Percentiles rank a stretch among this genome's conserved stretches.
Evolutionary conservation across 2,329 filamentous ascomycete species (phyloP).

Genomic region (Fusarium sp.): DNA sequence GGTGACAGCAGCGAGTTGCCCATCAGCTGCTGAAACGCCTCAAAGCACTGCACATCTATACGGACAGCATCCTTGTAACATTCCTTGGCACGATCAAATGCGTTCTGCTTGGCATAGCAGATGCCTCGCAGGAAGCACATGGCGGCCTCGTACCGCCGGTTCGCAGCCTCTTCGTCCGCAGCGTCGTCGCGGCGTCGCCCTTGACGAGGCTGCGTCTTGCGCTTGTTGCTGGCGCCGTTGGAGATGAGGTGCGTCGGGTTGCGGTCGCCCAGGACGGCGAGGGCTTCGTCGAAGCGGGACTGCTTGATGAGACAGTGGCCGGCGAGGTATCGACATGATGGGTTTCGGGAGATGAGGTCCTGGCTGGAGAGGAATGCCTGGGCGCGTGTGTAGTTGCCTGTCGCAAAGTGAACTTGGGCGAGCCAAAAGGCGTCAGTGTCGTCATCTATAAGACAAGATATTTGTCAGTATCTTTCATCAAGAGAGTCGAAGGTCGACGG

Average conservation of each 20-base stretch:
- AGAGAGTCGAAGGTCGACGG: constrained; percentile 45
- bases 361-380: constrained; percentile 84
- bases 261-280: constrained; percentile 85
- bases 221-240: constrained; percentile 55
- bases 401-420: constrained; percentile 96
- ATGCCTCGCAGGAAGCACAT: constrained; percentile 97
- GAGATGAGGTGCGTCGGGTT: constrained; percentile 90
- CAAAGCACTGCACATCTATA: constrained; percentile 97
- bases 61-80: constrained; percentile 98
- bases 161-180: constrained; percentile 71
- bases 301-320: constrained; percentile 96
- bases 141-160: constrained; percentile 87
- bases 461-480: constrained; percentile 9
- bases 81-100: constrained; percentile 95
- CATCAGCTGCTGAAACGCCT: constrained; percentile 97
- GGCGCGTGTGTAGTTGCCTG: constrained; percentile 92
- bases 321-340: constrained; percentile 89
- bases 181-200: constrained; percentile 47
- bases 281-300: constrained; percentile 85
- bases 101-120: constrained; percentile 96
- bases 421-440: constrained; percentile 97
- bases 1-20: constrained; percentile 92
- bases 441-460: constrained; percentile 66
- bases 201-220: constrained; percentile 50
- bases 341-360: constrained; percentile 80